A percentile compares a stretch with the other conserved stretches of the same genome.
Evolutionary conservation across 1,139 yeast species (phyloP).

Genomic region (Magnusiomyces suaveolens): DNA sequence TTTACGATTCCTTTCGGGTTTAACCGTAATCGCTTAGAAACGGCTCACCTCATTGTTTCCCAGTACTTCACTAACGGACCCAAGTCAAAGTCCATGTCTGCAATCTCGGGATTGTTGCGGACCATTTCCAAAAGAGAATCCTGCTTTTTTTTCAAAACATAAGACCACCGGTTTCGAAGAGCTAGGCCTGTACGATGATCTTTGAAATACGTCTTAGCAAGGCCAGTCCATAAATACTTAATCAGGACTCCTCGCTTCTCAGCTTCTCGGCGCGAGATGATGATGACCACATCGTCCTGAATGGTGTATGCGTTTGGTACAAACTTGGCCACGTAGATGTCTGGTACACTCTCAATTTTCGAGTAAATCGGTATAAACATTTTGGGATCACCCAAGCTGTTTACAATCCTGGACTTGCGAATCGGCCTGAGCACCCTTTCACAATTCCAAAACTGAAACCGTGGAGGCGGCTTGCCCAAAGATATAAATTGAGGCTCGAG

Average conservation of each 20-base stretch:
- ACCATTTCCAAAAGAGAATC: not conserved
- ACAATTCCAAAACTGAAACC: too few species aligned
- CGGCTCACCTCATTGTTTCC: not conserved
- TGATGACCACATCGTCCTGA: not conserved
- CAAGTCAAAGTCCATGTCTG: not conserved
- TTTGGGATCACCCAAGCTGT: too few species aligned
- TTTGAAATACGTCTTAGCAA: not conserved
- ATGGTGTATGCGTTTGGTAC: too few species aligned
- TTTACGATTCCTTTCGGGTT: not conserved
- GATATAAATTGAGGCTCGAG: too few species aligned
- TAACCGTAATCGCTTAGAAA: not conserved
- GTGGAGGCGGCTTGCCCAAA: too few species aligned
- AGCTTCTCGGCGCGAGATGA: not conserved
- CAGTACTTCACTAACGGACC: not conserved
- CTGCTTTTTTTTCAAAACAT: not conserved
- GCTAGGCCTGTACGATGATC: not conserved
- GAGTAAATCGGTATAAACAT: too few species aligned
- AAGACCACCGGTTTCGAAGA: not conserved
- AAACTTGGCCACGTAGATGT: too few species aligned
- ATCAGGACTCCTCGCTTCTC: not conserved
- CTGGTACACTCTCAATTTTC: too few species aligned
- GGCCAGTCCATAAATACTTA: not conserved
- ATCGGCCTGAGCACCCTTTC: too few species aligned
- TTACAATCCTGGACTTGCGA: too few species aligned
- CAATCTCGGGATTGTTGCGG: not conserved